These are phyloP conservation scores for Scheffersomyces illinoinensis DNA, from an alignment of 1,139 yeast species.

Conservation along the genomic window DNA sequence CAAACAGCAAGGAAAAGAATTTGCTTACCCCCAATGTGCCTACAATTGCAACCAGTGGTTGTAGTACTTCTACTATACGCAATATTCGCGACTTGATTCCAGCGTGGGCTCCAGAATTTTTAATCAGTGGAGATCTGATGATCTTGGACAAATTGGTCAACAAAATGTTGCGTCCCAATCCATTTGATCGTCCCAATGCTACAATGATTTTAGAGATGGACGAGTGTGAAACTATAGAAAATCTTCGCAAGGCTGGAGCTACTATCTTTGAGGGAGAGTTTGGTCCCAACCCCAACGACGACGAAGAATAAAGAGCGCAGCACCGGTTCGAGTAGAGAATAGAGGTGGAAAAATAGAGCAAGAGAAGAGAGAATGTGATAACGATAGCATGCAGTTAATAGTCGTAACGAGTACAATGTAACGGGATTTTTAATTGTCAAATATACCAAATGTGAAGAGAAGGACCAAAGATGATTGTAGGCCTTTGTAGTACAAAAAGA, in stretches of 20 bases:
- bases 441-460: neutral
- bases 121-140: conserved; percentile 65
- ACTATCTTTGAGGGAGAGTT: conserved; percentile 95
- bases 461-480: neutral
- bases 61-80: conserved; percentile 4
- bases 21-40: neutral
- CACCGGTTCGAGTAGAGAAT: neutral
- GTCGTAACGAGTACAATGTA: neutral
- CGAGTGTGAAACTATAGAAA: conserved; percentile 79
- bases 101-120: conserved; percentile 82
- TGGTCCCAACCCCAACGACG: conserved; percentile 60
- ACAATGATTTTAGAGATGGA: conserved; percentile 61
- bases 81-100: conserved; percentile 46
- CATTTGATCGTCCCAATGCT: conserved; percentile 81
- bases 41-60: neutral
- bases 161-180: conserved; percentile 89
- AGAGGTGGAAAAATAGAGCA: neutral
- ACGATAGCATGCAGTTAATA: neutral
- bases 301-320: conserved; percentile 3
- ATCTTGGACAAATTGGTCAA: conserved; percentile 78
- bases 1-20: neutral
- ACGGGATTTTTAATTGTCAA: neutral
- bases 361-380: neutral
- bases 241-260: conserved; percentile 89
- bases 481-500: neutral